A percentile compares a stretch with the other conserved stretches of the same genome.
These are phyloP conservation scores for Sporobolomyces roseus DNA, from an alignment of 768 basidiomycete genomes.

Conservation along the genomic window DNA sequence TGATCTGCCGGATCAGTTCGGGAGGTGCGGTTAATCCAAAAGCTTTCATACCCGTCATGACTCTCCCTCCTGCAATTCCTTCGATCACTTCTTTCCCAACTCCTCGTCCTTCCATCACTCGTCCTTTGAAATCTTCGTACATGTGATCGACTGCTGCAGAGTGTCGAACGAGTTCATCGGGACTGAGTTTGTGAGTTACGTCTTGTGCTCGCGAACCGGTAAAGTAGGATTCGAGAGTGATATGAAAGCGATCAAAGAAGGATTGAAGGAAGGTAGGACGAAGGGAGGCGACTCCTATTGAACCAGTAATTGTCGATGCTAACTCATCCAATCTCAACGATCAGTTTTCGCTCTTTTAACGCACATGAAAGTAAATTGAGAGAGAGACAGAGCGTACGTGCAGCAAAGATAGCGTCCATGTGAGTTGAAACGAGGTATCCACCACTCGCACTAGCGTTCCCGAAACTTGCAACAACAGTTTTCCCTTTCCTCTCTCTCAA, in stretches of 20 bases:
- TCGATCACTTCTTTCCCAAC: slow-evolving; percentile 42
- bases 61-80: slow-evolving; percentile 44
- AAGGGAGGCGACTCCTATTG: slow-evolving; percentile 44
- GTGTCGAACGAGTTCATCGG: slow-evolving; percentile 37
- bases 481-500: slow-evolving; percentile 42
- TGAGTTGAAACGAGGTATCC: slow-evolving; percentile 43
- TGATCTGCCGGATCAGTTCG: slow-evolving; percentile 26
- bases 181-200: slow-evolving; percentile 31
- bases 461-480: slow-evolving; percentile 44
- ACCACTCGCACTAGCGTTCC: slow-evolving; percentile 43
- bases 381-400: slow-evolving; percentile 21
- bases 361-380: neutral
- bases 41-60: slow-evolving; percentile 42
- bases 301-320: slow-evolving; percentile 45
- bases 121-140: slow-evolving; percentile 44
- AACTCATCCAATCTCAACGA: neutral
- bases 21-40: slow-evolving; percentile 38
- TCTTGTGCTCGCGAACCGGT: slow-evolving; percentile 40
- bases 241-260: slow-evolving; percentile 45
- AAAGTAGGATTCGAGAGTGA: slow-evolving; percentile 44
- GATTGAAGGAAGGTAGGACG: slow-evolving; percentile 43
- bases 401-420: slow-evolving; percentile 44
- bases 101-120: slow-evolving; percentile 41
- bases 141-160: slow-evolving; percentile 40
- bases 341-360: too few relatives aligned